These are phyloP conservation scores for Phytophthora chlamydospora DNA, from an alignment of 352 stramenopile species.

Conservation along the genomic window DNA sequence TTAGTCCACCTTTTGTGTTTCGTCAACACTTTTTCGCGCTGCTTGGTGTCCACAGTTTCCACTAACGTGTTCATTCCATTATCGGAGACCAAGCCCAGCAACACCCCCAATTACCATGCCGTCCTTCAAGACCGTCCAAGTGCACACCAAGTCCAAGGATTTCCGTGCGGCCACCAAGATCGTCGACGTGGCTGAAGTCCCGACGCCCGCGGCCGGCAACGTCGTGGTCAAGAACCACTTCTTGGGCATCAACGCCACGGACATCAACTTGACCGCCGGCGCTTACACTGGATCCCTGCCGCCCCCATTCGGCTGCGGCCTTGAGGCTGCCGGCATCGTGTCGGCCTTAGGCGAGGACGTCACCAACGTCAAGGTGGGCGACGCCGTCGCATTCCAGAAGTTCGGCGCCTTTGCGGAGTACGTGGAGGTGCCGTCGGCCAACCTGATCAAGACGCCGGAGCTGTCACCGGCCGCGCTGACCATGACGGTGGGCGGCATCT, in stretches of 20 bases:
- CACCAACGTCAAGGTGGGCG: constrained; percentile 45
- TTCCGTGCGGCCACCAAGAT: constrained; percentile 37
- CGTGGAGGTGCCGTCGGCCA: constrained; percentile 20
- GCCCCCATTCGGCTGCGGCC: constrained; percentile 54
- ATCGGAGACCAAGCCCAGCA: constrained; percentile 12
- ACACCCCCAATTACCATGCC: constrained; percentile 19
- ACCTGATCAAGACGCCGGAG: constrained; percentile 29
- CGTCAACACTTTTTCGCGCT: constrained; percentile 24
- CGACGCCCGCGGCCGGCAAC: constrained; percentile 16
- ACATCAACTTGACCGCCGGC: constrained; percentile 55
- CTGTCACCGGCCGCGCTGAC: constrained; percentile 22
- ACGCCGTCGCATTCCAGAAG: constrained; percentile 48
- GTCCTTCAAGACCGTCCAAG: constrained; percentile 39
- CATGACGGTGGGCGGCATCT: constrained; percentile 33
- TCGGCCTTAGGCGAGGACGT: constrained; percentile 42
- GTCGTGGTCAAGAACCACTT: constrained; percentile 40
- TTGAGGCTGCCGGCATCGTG: constrained; percentile 52
- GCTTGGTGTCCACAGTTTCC: background rate
- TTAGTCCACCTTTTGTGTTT: constrained; percentile 14
- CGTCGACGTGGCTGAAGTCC: constrained; percentile 31
- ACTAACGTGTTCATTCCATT: constrained; percentile 16
- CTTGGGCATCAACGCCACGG: constrained; percentile 57
- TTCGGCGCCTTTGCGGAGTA: constrained; percentile 32
- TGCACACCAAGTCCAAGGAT: constrained; percentile 51
- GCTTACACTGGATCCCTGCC: constrained; percentile 33